Base-by-base conservation (phyloP, 345 rosid genomes). In the Pugionium dolabratum region DNA sequence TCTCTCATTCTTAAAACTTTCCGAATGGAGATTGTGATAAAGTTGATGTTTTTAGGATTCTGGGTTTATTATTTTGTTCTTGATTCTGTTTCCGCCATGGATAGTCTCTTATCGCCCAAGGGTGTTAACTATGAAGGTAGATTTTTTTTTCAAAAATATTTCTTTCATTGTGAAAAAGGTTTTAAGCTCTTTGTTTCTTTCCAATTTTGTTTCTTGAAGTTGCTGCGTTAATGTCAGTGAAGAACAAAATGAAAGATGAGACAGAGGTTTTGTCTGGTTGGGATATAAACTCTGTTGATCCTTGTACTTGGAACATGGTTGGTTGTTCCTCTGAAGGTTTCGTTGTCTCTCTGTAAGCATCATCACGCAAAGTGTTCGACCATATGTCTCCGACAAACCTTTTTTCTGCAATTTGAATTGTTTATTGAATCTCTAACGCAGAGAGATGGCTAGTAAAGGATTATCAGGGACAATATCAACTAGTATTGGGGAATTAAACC, bases 241-340 rank as follows among this genome's bases (percentile, higher is more conserved):
- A 88, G 87, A 84, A 61, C 50, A 87, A 85, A 68, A 82, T 93
- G 89, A 71, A 54, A 80, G 98, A 90, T 78, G 80, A 69, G 11
- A 60, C 43, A 44, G 51, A 59, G 41, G 98, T 83, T 34, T 75
- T 90, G 88, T 78, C 75, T 4, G 97, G 92, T 50, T 93, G 98
- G 97, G 97, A 93, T 79, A 83, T 90, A 54, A 88, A 90, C 82
- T 93, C 98, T 2, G 98, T 93, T 72, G 98, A 93, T 76, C 96
- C 98, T 30, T 93, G 98, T 75, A 90, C 98, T 68, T 93, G 98
- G 98, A 84, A 78, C 71, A 93, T 88, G 98, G 92, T 93, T 29
- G 90, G 85, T 67, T 93, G 97, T 70, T 93, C 98, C 33, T 25
- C 63, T 47, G 82, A 88, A 75, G 97, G 97, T 18, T 85, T 76